Conservation (phyloP, 345 rosid genomes). For the Eucalyptus rudis region DNA sequence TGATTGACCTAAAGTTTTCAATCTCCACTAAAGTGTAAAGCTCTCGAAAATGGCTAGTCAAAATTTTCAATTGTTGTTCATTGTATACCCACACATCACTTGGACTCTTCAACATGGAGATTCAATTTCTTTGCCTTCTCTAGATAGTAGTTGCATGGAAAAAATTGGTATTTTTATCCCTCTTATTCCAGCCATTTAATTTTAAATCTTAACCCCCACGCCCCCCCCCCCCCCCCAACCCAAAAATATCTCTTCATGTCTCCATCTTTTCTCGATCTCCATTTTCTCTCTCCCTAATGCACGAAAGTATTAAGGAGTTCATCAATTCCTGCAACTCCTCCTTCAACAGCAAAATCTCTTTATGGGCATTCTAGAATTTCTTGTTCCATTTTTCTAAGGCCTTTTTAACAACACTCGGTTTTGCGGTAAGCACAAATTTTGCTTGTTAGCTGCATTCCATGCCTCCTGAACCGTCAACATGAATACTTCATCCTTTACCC, state of each 20-base stretch:
- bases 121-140: not conserved
- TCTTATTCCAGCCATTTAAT: not conserved
- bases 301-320: not conserved
- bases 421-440: not conserved
- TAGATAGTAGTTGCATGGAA: not conserved
- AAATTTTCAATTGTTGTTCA: not conserved
- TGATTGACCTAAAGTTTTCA: not conserved
- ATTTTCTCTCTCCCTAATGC: not conserved
- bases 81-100: not conserved
- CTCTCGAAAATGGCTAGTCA: not conserved
- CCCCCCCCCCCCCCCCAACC: too few species aligned
- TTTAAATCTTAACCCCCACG: not conserved
- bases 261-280: not conserved
- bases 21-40: not conserved
- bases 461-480: not conserved
- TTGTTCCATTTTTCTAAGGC: not conserved
- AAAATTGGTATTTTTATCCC: not conserved
- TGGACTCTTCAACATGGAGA: not conserved
- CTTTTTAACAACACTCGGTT: not conserved
- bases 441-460: not conserved
- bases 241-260: not conserved
- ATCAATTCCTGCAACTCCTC: not conserved
- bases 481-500: not conserved
- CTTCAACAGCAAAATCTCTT: not conserved
- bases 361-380: not conserved